phyloP scores from a whole-genome alignment of 2,329 filamentous ascomycete species.

The Byssothecium circinans region DNA sequence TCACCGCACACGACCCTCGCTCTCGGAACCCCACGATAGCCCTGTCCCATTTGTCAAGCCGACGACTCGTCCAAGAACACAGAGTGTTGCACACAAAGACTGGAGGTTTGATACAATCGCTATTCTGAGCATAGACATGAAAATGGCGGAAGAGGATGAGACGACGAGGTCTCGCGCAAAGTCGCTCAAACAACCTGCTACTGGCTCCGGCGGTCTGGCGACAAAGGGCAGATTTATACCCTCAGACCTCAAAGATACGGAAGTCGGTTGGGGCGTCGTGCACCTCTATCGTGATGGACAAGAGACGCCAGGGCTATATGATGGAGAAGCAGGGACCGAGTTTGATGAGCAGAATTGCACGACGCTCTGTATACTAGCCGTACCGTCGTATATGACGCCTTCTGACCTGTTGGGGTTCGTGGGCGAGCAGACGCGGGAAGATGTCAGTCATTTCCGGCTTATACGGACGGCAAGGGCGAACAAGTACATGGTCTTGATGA shows the following conservation, averaged over 20 bases:
- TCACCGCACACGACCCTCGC: slow-evolving; percentile 38
- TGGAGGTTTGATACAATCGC: slow-evolving; percentile 80
- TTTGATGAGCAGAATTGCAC: slow-evolving; percentile 70
- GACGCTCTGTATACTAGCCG: slow-evolving; percentile 88
- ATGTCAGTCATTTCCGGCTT: slow-evolving; percentile 92
- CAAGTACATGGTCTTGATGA: slow-evolving; percentile 93
- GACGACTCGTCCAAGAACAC: slow-evolving; percentile 26
- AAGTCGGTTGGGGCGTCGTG: slow-evolving; percentile 88
- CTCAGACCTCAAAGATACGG: slow-evolving; percentile 69
- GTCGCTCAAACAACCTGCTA: slow-evolving; percentile 45
- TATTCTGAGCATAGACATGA: slow-evolving; percentile 80
- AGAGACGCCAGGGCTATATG: slow-evolving; percentile 66
- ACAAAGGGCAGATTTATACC: slow-evolving; percentile 82
- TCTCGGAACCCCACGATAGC: slow-evolving; percentile 41
- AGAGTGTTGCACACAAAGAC: slow-evolving; percentile 56
- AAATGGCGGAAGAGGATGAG: slow-evolving; percentile 36
- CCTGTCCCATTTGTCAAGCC: slow-evolving; percentile 41
- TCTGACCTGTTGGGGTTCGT: slow-evolving; percentile 90
- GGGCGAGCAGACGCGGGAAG: slow-evolving; percentile 79
- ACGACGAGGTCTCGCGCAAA: slow-evolving; percentile 38
- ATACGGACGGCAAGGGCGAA: slow-evolving; percentile 87
- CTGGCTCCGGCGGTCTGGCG: slow-evolving; percentile 59
- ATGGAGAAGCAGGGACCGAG: slow-evolving; percentile 35
- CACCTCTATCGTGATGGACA: slow-evolving; percentile 88
- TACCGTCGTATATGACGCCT: slow-evolving; percentile 90